These are phyloP conservation scores for Candida lessepsii DNA, from an alignment of 805 yeast species.

Conservation along the genomic window DNA sequence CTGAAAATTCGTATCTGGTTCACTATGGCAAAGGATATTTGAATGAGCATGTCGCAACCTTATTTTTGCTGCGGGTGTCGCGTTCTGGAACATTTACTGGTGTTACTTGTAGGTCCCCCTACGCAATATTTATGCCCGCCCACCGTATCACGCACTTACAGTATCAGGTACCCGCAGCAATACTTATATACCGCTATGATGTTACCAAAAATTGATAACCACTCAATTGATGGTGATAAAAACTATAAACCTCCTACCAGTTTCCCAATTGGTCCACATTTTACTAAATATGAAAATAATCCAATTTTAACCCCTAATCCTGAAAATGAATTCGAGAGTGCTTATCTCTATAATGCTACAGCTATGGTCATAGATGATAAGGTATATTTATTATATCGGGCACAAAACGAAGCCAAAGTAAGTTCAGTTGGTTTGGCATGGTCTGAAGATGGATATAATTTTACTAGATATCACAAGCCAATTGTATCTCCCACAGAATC, in stretches of 20 bases:
- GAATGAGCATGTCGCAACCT: constrained; percentile 6
- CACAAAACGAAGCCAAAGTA: constrained; percentile 33
- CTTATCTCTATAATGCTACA: constrained; percentile 41
- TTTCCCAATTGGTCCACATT: constrained; percentile 43
- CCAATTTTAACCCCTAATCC: constrained; percentile 42
- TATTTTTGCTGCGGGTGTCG: constrained; percentile 4
- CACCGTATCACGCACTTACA: too few species aligned
- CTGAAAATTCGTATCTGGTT: too few species aligned
- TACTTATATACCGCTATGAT: too few species aligned
- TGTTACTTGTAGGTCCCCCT: not conserved
- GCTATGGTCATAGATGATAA: constrained; percentile 40
- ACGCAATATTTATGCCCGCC: not conserved
- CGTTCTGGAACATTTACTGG: too few species aligned
- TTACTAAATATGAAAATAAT: constrained; percentile 31
- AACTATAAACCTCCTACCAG: constrained; percentile 32
- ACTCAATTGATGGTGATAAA: constrained; percentile 30
- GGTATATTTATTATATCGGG: constrained; percentile 38
- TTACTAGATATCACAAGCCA: constrained; percentile 30
- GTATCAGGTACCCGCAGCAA: too few species aligned
- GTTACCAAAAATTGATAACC: constrained; percentile 26
- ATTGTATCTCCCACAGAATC: constrained; percentile 35
- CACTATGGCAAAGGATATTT: not conserved
- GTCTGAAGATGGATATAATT: constrained; percentile 38
- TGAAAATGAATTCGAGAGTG: constrained; percentile 34
- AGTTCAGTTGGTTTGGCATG: constrained; percentile 42